Evolutionary conservation across 2,329 filamentous ascomycete genomes (phyloP).

Genomic region (Cercospora sp.): DNA sequence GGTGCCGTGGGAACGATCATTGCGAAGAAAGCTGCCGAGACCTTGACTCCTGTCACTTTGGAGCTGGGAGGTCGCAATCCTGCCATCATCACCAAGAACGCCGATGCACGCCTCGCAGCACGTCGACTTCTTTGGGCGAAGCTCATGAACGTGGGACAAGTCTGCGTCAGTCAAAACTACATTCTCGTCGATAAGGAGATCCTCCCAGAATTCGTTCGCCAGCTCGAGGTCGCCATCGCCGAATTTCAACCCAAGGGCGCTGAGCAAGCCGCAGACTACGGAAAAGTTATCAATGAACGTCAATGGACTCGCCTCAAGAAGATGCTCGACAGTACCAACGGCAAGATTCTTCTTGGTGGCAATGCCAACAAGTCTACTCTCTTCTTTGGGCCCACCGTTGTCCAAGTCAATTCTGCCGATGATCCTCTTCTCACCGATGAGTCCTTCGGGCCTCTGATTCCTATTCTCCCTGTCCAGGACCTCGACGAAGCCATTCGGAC

Average conservation of each 20-base stretch:
- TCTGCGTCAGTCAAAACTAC: slow-evolving; percentile 94
- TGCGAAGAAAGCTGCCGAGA: slow-evolving; percentile 56
- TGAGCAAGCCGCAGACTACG: slow-evolving; percentile 74
- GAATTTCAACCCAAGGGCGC: slow-evolving; percentile 84
- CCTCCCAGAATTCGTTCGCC: slow-evolving; percentile 62
- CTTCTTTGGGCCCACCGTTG: slow-evolving; percentile 90
- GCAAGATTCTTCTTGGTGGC: slow-evolving; percentile 85
- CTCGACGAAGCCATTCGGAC: slow-evolving; percentile 84
- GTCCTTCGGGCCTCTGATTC: slow-evolving; percentile 90
- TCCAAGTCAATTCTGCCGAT: slow-evolving; percentile 73
- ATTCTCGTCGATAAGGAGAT: slow-evolving; percentile 77
- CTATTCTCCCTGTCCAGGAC: slow-evolving; percentile 73
- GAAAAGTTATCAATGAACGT: slow-evolving; percentile 74
- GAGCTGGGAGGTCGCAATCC: slow-evolving; percentile 93
- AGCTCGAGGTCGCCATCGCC: slow-evolving; percentile 69
- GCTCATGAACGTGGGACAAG: slow-evolving; percentile 79
- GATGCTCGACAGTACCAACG: slow-evolving; percentile 82
- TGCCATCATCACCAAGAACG: slow-evolving; percentile 82
- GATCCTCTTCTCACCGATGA: slow-evolving; percentile 81
- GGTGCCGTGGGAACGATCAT: slow-evolving; percentile 66
- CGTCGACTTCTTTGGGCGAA: slow-evolving; percentile 88
- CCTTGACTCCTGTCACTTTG: slow-evolving; percentile 75
- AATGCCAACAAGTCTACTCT: slow-evolving; percentile 75
- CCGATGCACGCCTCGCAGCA: slow-evolving; percentile 77
- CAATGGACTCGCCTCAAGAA: slow-evolving; percentile 83